phyloP scores from a whole-genome alignment of 2,329 filamentous ascomycete species.

The Ceratocystis ficicola region DNA sequence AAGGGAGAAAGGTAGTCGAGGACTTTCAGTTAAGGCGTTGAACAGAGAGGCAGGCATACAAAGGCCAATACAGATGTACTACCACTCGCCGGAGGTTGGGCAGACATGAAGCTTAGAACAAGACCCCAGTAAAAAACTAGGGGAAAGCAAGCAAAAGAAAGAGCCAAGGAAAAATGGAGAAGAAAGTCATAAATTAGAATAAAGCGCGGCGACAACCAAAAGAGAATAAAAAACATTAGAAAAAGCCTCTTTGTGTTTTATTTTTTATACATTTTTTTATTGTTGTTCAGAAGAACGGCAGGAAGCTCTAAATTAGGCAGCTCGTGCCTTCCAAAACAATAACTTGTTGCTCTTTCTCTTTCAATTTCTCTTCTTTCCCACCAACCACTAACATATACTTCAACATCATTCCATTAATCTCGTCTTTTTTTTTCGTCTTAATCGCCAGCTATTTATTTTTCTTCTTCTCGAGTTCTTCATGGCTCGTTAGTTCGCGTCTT shows the following conservation, averaged over 20 bases:
- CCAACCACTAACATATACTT: too few relatives aligned
- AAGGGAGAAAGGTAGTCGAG: background rate
- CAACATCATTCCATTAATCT: too few relatives aligned
- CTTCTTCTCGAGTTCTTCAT: background rate
- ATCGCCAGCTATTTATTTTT: background rate
- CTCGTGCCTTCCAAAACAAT: background rate
- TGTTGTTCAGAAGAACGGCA: background rate
- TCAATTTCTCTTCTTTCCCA: background rate
- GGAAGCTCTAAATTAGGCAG: conserved; percentile 7
- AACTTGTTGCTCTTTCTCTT: background rate
- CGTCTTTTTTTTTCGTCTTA: too few relatives aligned
- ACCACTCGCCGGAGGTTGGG: background rate
- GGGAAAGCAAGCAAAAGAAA: background rate
- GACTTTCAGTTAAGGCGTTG: background rate
- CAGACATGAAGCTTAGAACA: conserved; percentile 5
- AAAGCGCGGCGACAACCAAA: background rate
- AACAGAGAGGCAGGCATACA: background rate
- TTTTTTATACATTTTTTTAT: background rate
- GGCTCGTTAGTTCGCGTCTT: too few relatives aligned
- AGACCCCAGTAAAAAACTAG: background rate
- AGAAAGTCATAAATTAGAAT: background rate
- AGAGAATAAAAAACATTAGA: background rate
- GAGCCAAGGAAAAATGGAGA: background rate
- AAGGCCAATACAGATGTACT: background rate
- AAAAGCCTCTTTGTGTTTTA: background rate